These are phyloP conservation scores for Diaporthe aspalathi DNA, from an alignment of 2,329 filamentous ascomycete species.

Conservation along the genomic window DNA sequence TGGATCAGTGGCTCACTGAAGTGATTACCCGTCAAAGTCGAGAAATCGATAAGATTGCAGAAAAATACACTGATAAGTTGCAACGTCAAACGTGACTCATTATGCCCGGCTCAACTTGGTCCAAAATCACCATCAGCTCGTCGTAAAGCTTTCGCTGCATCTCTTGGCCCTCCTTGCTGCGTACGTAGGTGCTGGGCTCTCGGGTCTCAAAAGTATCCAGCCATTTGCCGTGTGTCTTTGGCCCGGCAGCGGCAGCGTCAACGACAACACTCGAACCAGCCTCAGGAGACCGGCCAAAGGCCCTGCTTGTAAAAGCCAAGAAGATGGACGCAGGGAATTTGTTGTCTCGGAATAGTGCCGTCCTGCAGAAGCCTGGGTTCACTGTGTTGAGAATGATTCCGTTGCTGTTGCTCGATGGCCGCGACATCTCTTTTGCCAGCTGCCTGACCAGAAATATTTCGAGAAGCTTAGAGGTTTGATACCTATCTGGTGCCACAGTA, in stretches of 20 bases:
- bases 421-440: conserved; percentile 49
- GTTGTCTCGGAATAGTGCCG: conserved; percentile 52
- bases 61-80: no score
- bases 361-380: conserved; percentile 56
- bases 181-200: conserved; percentile 48
- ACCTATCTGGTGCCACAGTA: conserved; percentile 48
- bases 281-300: conserved; percentile 53
- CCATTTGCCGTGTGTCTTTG: conserved; percentile 55
- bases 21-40: background rate
- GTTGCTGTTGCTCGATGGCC: conserved; percentile 42
- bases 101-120: conserved; percentile 55
- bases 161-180: conserved; percentile 52
- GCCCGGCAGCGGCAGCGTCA: conserved; percentile 50
- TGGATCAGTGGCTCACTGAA: background rate
- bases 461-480: conserved; percentile 51
- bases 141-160: conserved; percentile 53
- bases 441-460: conserved; percentile 47
- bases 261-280: conserved; percentile 55
- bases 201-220: conserved; percentile 50
- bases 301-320: background rate
- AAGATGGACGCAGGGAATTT: conserved; percentile 28
- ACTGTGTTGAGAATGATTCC: conserved; percentile 53
- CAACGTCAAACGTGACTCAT: conserved; percentile 47
- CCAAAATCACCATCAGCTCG: conserved; percentile 56
- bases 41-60: background rate